A percentile compares a stretch with the other conserved stretches of the same genome.
Conservation (phyloP, 805 yeast species). For the Barnettozyma sp. region DNA sequence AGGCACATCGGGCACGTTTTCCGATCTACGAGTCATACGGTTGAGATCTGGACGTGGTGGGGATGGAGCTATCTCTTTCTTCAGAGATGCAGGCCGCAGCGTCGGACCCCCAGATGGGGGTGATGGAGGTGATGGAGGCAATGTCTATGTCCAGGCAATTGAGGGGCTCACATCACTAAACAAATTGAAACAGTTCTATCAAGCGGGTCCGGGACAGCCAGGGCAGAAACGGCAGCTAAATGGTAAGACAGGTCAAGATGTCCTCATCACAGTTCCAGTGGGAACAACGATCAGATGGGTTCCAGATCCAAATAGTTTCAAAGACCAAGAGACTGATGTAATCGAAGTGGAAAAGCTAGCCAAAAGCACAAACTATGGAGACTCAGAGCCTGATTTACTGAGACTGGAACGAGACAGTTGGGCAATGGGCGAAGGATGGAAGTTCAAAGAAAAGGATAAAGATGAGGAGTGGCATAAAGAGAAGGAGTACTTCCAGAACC, state of each 20-base stretch:
- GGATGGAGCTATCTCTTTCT: conserved; percentile 77
- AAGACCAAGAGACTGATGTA: conserved; percentile 16
- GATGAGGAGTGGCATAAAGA: conserved; percentile 62
- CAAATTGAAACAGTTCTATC: conserved; percentile 56
- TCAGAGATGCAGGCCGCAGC: conserved; percentile 76
- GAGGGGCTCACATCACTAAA: conserved; percentile 67
- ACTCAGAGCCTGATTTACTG: conserved; percentile 34
- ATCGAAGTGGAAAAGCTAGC: conserved; percentile 31
- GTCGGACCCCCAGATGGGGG: conserved; percentile 99
- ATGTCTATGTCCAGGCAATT: conserved; percentile 75
- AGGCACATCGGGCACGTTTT: conserved; percentile 33
- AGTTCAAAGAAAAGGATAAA: conserved; percentile 58
- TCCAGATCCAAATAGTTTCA: conserved; percentile 55
- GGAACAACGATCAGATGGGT: conserved; percentile 88
- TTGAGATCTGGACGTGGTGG: conserved; percentile 83
- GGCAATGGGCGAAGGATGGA: conserved; percentile 79
- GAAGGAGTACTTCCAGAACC: conserved; percentile 56
- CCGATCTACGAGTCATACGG: conserved; percentile 63
- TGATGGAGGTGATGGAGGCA: conserved; percentile 94
- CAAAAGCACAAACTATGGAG: conserved; percentile 21
- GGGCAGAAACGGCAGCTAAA: conserved; percentile 78
- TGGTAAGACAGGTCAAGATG: conserved; percentile 79
- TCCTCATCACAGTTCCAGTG: conserved; percentile 79
- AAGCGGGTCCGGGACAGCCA: conserved; percentile 61
- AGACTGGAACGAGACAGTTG: conserved; percentile 62